Percentiles rank a stretch among this genome's conserved stretches.
These are phyloP conservation scores for Massariosphaeria phaeospora DNA, from an alignment of 495 filamentous ascomycete genomes.

Conservation along the genomic window DNA sequence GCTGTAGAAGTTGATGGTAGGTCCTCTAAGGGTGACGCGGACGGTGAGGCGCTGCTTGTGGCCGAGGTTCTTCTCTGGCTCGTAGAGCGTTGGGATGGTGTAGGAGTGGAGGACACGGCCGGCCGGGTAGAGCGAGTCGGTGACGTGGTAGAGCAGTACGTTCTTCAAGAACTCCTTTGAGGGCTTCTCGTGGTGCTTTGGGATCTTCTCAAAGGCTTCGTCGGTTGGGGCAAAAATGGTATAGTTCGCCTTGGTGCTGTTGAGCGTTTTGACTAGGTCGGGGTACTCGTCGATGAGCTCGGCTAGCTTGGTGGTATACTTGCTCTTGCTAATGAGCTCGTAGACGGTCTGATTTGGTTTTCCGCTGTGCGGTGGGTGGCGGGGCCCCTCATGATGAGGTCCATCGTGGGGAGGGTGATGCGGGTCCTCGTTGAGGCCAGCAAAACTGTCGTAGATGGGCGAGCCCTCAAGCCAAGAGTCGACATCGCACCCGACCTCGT, in stretches of 20 bases:
- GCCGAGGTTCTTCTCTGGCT: constrained; percentile 49
- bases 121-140: constrained; percentile 57
- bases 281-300: constrained; percentile 64
- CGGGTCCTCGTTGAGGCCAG: constrained; percentile 29
- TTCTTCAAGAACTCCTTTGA: constrained; percentile 61
- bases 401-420: constrained; percentile 32
- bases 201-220: constrained; percentile 65
- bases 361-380: constrained; percentile 30
- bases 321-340: constrained; percentile 65
- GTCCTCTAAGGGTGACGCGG: constrained; percentile 50
- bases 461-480: constrained; percentile 44
- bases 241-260: constrained; percentile 62
- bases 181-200: constrained; percentile 49
- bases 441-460: constrained; percentile 32
- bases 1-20: constrained; percentile 69
- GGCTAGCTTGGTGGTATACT: constrained; percentile 70
- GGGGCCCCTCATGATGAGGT: constrained; percentile 32
- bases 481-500: constrained; percentile 43
- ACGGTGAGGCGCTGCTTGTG: constrained; percentile 65
- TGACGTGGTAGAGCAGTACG: constrained; percentile 66
- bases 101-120: constrained; percentile 53
- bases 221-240: constrained; percentile 80
- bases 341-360: constrained; percentile 66
- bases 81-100: constrained; percentile 55
- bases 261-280: constrained; percentile 64